Percentiles rank a stretch among this genome's conserved stretches.
These are phyloP conservation scores for Chalaropsis ovoidea DNA, from an alignment of 2,329 filamentous ascomycete species.

Conservation along the genomic window DNA sequence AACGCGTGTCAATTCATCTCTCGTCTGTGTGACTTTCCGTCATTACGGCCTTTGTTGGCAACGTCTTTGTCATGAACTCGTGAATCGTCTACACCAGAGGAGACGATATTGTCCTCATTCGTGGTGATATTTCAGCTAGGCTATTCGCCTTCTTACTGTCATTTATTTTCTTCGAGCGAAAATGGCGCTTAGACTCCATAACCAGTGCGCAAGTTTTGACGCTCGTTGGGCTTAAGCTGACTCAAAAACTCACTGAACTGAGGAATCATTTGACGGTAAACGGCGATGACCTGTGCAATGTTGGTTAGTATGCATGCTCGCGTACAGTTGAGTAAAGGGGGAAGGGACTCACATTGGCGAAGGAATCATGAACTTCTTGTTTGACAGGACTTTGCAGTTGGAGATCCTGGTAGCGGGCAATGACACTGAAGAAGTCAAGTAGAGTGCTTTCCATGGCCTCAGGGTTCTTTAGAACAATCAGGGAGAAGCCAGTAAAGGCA, in stretches of 20 bases:
- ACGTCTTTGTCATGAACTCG: background rate
- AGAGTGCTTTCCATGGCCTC: constrained; percentile 83
- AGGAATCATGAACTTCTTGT: constrained; percentile 58
- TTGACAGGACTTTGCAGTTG: constrained; percentile 50
- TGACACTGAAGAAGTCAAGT: constrained; percentile 69
- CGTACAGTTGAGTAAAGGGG: background rate
- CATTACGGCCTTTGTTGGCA: background rate
- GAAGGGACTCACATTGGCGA: constrained; percentile 57
- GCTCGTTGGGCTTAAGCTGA: constrained; percentile 42
- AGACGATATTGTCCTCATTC: background rate
- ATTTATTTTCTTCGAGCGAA: background rate
- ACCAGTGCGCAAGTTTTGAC: constrained; percentile 39
- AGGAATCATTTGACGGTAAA: constrained; percentile 51
- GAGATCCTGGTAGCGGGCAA: constrained; percentile 65
- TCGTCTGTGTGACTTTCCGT: background rate
- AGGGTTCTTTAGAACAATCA: constrained; percentile 75
- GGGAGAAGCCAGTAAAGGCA: constrained; percentile 81
- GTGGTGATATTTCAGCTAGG: background rate
- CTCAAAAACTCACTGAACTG: constrained; percentile 47
- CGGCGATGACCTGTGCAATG: constrained; percentile 39
- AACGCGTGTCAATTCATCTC: background rate
- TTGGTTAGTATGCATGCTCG: constrained; percentile 25
- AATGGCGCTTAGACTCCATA: constrained; percentile 36
- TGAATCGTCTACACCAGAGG: background rate
- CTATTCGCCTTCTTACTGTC: background rate